Base-by-base conservation (phyloP, 2,329 filamentous ascomycete species). In the Neospermospora avenae region DNA sequence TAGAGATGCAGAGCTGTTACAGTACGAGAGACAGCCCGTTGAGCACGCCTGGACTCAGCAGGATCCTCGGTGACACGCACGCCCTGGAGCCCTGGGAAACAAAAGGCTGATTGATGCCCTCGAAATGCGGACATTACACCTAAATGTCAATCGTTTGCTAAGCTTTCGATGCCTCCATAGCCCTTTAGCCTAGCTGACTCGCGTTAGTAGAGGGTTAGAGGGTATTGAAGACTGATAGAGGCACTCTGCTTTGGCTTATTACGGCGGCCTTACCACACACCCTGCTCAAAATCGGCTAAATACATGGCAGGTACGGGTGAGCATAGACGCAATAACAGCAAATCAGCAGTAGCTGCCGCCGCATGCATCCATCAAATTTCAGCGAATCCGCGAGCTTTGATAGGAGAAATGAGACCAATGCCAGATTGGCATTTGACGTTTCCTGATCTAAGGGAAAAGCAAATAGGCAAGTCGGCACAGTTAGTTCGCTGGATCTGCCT, bases 121-220 rank as follows among this genome's bases (percentile, higher is more conserved):
- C 11, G 28, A 5, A 31, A 31, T 31, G 11, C 28, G 11, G 28
- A 31, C 28, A 31, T 16, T 56, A 58, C 59, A 54, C 52, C 52
- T 57, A 58, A 60, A 63, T 55, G 57, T 62, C 61, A 65, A 57
- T 62, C 51, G 22, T 28, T 41, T 63, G 58, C 63, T 65, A 65
- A 65, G 63, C 63, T 63, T 64, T 63, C 42, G 39, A 49, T 20
- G 48, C 18, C 56, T 28, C 31, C 42, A 41, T 25, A 58, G 25
- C 49, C 22, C 45, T 18, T 13, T 20, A 51, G 10, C 41, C 57
- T 59, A 62, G 59, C 61, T 65, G 61, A 62, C 57, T 60, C 61
- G 63, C 58, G 55, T 59, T 63, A 62, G 41, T 13, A 56, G 53
- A 20, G 14, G 49, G 49, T 37, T 28, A 51, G 8, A 51, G 34